These are phyloP conservation scores for Populus tomentosa DNA, from an alignment of 441 rosid species.

Conservation along the genomic window DNA sequence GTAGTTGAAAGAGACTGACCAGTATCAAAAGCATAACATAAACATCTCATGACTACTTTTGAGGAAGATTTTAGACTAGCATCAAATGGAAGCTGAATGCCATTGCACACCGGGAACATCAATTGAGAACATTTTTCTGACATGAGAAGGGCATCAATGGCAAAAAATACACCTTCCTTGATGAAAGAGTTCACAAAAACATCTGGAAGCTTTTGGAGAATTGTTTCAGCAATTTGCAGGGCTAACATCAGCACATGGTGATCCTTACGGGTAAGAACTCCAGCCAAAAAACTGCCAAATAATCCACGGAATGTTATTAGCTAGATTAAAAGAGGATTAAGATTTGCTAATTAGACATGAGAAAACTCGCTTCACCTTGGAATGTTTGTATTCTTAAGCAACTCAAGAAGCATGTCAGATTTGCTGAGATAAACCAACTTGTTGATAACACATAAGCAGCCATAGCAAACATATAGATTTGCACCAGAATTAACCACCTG, in stretches of 20 bases:
- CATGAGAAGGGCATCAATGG: constrained; percentile 59
- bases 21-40: constrained; percentile 71
- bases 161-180: constrained; percentile 87
- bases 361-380: constrained; percentile 57
- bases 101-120: constrained; percentile 42
- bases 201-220: constrained; percentile 69
- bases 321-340: constrained; percentile 7
- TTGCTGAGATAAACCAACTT: constrained; percentile 65
- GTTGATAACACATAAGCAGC: constrained; percentile 73
- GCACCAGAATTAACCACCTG: constrained; percentile 96
- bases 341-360: constrained; percentile 8
- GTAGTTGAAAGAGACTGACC: constrained; percentile 35
- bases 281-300: constrained; percentile 82
- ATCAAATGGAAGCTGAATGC: constrained; percentile 47
- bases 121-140: constrained; percentile 54
- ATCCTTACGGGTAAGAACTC: constrained; percentile 84
- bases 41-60: constrained; percentile 63
- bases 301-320: constrained; percentile 15
- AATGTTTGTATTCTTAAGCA: constrained; percentile 67
- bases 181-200: constrained; percentile 62
- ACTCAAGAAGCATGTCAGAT: constrained; percentile 58
- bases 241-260: constrained; percentile 73
- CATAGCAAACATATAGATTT: constrained; percentile 64
- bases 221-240: constrained; percentile 64
- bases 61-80: constrained; percentile 43